phyloP scores from a whole-genome alignment of 495 filamentous ascomycete genomes.

The Aspergillus conjunctus region DNA sequence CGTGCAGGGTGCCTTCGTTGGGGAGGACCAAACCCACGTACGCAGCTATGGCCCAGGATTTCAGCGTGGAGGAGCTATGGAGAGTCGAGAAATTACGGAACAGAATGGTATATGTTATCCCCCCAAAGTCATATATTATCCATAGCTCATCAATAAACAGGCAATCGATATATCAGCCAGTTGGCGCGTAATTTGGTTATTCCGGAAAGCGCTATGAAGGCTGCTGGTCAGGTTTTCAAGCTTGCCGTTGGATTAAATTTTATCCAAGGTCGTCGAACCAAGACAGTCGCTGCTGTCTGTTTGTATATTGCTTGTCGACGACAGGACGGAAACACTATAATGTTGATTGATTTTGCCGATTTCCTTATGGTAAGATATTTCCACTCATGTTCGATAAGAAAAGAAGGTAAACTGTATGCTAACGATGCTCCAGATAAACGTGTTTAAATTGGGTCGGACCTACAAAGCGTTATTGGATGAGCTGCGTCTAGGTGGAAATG shows the following conservation, averaged over 20 bases:
- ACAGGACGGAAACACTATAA: slow-evolving; percentile 61
- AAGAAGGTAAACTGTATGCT: not conserved
- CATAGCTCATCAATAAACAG: not conserved
- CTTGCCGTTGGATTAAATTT: slow-evolving; percentile 75
- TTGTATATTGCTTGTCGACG: slow-evolving; percentile 83
- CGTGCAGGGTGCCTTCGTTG: slow-evolving; percentile 87
- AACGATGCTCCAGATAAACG: slow-evolving; percentile 63
- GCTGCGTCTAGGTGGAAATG: slow-evolving; percentile 55
- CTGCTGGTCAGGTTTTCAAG: slow-evolving; percentile 73
- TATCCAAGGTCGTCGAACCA: slow-evolving; percentile 83
- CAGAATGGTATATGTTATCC: slow-evolving; percentile 50
- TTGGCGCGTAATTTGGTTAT: slow-evolving; percentile 57
- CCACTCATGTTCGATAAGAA: not conserved
- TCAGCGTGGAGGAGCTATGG: slow-evolving; percentile 57
- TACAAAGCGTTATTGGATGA: slow-evolving; percentile 76
- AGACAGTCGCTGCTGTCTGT: slow-evolving; percentile 79
- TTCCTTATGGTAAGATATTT: slow-evolving; percentile 55
- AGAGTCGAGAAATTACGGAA: slow-evolving; percentile 71
- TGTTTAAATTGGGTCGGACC: slow-evolving; percentile 83
- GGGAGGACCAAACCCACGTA: slow-evolving; percentile 73
- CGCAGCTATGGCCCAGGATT: slow-evolving; percentile 60
- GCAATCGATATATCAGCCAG: slow-evolving; percentile 53
- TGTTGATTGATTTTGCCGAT: slow-evolving; percentile 97
- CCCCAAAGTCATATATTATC: not conserved
- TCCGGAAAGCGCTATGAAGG: slow-evolving; percentile 57